Conservation (phyloP, 2,329 filamentous ascomycete genomes). For the Emydomyces testavorans region DNA sequence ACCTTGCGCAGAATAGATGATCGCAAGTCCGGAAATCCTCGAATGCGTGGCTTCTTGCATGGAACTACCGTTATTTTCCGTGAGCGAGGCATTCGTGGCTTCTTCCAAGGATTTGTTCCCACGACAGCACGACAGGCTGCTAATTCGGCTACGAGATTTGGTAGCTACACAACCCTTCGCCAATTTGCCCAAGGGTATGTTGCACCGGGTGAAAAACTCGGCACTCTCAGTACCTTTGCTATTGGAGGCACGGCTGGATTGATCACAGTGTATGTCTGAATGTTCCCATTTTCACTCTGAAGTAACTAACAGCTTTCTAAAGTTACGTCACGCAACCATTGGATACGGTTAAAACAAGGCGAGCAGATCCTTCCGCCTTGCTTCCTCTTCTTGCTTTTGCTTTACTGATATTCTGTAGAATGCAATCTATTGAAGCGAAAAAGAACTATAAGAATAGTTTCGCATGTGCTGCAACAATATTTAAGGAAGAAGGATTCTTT, state of each 20-base stretch:
- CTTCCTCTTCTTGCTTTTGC: too few relatives aligned
- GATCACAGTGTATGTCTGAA: slow-evolving; percentile 65
- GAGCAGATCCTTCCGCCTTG: slow-evolving; percentile 7
- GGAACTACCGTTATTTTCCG: slow-evolving; percentile 76
- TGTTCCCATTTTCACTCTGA: slow-evolving; percentile 11
- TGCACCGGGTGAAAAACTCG: slow-evolving; percentile 87
- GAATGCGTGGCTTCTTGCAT: slow-evolving; percentile 84
- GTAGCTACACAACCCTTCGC: slow-evolving; percentile 78
- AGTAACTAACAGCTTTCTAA: neutral
- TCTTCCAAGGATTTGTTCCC: slow-evolving; percentile 94
- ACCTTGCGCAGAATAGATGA: slow-evolving; percentile 66
- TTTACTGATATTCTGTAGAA: slow-evolving; percentile 39
- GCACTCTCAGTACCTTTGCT: slow-evolving; percentile 73
- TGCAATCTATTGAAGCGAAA: slow-evolving; percentile 89
- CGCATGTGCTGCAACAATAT: slow-evolving; percentile 68
- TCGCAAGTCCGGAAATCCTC: slow-evolving; percentile 70
- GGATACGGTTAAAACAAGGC: slow-evolving; percentile 85
- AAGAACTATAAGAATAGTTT: slow-evolving; percentile 76
- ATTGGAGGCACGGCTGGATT: slow-evolving; percentile 81
- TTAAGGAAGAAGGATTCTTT: slow-evolving; percentile 75
- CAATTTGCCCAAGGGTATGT: slow-evolving; percentile 88
- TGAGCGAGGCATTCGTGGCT: slow-evolving; percentile 78
- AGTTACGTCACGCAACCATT: slow-evolving; percentile 54
- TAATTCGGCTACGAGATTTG: slow-evolving; percentile 85
- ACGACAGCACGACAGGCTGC: slow-evolving; percentile 91